Conservation (phyloP, 768 basidiomycete genomes). For the Neoboletus brunneissimus region DNA sequence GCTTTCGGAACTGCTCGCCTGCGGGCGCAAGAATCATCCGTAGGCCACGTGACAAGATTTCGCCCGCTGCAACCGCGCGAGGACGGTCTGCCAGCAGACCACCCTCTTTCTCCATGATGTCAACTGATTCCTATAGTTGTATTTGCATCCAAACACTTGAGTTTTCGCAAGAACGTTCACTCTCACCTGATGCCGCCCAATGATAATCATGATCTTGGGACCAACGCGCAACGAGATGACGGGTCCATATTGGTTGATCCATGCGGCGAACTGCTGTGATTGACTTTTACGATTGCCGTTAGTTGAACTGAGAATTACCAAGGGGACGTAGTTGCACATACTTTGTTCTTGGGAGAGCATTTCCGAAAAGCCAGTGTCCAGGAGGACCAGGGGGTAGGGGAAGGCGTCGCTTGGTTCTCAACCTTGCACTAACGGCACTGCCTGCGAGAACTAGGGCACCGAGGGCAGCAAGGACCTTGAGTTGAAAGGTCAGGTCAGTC, state of each 20-base stretch:
- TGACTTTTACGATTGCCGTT: conserved; percentile 5
- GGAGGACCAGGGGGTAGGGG: conserved; percentile 33
- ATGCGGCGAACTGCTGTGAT: conserved; percentile 50
- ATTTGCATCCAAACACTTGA: not conserved
- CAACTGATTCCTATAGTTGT: conserved; percentile 49
- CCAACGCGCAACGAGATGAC: conserved; percentile 58
- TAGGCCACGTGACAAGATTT: conserved; percentile 58
- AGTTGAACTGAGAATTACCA: not conserved
- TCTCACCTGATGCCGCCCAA: conserved; percentile 38
- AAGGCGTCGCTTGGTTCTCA: conserved; percentile 14
- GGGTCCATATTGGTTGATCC: conserved; percentile 60
- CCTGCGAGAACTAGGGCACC: conserved; percentile 16
- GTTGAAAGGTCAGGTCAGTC: conserved; percentile 3
- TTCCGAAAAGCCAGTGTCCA: conserved; percentile 35
- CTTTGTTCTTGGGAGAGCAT: conserved; percentile 26
- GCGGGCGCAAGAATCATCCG: conserved; percentile 53
- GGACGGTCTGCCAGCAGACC: conserved; percentile 55
- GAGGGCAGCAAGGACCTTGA: conserved; percentile 21
- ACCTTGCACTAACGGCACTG: conserved; percentile 5
- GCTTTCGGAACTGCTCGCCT: conserved; percentile 59
- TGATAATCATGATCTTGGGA: conserved; percentile 30
- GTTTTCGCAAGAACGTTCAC: not conserved
- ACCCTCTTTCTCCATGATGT: conserved; percentile 69
- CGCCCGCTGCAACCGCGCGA: conserved; percentile 53
- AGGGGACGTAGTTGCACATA: conserved; percentile 5